Evolutionary conservation across 768 basidiomycete genomes (phyloP).

Genomic region (Trametopsis cervina): DNA sequence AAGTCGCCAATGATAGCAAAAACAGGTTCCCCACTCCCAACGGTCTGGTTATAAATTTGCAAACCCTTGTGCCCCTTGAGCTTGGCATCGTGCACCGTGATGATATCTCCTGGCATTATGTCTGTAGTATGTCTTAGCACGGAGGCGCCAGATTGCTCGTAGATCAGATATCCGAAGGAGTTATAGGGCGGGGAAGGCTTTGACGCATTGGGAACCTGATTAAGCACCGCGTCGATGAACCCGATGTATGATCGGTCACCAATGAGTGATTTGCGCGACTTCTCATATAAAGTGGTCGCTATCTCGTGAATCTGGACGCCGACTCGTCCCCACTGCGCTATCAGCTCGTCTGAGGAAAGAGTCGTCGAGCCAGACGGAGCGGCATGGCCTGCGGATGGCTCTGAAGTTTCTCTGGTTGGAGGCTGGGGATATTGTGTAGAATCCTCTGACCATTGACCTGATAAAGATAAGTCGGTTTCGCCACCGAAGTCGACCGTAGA

Average conservation of each 20-base stretch:
- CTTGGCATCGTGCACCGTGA: slow-evolving; percentile 67
- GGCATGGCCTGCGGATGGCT: not conserved
- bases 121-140: slow-evolving; percentile 74
- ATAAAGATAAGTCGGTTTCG: slow-evolving; percentile 44
- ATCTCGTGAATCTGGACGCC: slow-evolving; percentile 70
- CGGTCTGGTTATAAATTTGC: slow-evolving; percentile 58
- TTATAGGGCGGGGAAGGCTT: slow-evolving; percentile 30
- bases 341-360: slow-evolving; percentile 58
- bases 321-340: slow-evolving; percentile 61
- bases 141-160: slow-evolving; percentile 55
- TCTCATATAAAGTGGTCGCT: slow-evolving; percentile 60
- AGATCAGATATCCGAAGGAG: slow-evolving; percentile 68
- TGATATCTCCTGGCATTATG: slow-evolving; percentile 81
- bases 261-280: slow-evolving; percentile 69
- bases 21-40: slow-evolving; percentile 48
- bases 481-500: slow-evolving; percentile 55
- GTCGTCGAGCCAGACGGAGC: not conserved
- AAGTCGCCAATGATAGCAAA: slow-evolving; percentile 77
- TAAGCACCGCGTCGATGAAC: slow-evolving; percentile 63
- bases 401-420: not conserved
- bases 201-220: slow-evolving; percentile 57
- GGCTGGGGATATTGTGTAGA: slow-evolving; percentile 33
- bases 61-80: slow-evolving; percentile 79
- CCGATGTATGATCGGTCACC: slow-evolving; percentile 84
- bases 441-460: slow-evolving; percentile 53